phyloP scores from a whole-genome alignment of 2,329 filamentous ascomycete genomes.

The Fusarium sp. region DNA sequence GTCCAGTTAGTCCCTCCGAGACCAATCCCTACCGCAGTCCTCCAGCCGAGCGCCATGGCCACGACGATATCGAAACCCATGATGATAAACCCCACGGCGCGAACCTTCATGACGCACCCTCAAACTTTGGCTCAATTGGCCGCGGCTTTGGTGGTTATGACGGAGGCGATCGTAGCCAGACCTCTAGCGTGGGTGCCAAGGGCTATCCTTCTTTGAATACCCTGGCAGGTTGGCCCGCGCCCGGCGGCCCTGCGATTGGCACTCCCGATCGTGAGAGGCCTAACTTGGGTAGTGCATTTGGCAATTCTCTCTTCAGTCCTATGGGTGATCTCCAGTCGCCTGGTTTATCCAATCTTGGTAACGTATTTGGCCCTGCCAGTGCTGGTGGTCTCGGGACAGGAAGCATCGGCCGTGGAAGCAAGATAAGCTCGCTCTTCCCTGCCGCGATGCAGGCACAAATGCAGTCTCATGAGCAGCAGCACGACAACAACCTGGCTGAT shows the following conservation, averaged over 20 bases:
- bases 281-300: constrained; percentile 72
- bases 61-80: constrained; percentile 71
- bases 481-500: constrained; percentile 71
- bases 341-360: constrained; percentile 74
- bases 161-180: constrained; percentile 91
- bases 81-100: constrained; percentile 63
- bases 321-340: constrained; percentile 85
- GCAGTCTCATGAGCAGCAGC: constrained; percentile 79
- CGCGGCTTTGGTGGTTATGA: constrained; percentile 70
- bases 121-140: constrained; percentile 67
- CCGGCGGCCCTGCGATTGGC: constrained; percentile 69
- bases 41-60: constrained; percentile 78
- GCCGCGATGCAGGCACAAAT: constrained; percentile 91
- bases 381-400: constrained; percentile 69
- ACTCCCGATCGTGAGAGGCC: constrained; percentile 76
- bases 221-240: constrained; percentile 72
- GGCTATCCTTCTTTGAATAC: constrained; percentile 74
- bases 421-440: constrained; percentile 89
- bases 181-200: constrained; percentile 86
- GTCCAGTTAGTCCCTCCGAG: constrained; percentile 89
- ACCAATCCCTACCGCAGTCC: constrained; percentile 98
- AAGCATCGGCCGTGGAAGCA: constrained; percentile 81
- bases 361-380: constrained; percentile 76
- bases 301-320: constrained; percentile 83
- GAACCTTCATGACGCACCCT: constrained; percentile 55